A percentile compares a stretch with the other conserved stretches of the same genome.
These are phyloP conservation scores for Sphaerulina populicola DNA, from an alignment of 2,329 filamentous ascomycete genomes.

Conservation along the genomic window DNA sequence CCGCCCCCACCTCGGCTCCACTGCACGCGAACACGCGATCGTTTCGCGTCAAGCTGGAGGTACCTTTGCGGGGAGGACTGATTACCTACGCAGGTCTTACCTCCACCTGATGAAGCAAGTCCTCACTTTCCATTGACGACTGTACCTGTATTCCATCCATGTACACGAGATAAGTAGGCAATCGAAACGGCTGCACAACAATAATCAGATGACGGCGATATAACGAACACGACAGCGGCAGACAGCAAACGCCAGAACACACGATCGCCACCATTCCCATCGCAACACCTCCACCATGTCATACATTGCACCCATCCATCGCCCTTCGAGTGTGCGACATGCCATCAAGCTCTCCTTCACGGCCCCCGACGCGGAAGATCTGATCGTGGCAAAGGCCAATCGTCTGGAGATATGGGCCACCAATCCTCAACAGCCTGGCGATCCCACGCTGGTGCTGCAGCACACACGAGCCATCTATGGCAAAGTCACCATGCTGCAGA, in stretches of 20 bases:
- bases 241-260: background rate
- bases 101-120: background rate
- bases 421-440: conserved; percentile 43
- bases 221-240: background rate
- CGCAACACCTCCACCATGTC: conserved; percentile 54
- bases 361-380: conserved; percentile 63
- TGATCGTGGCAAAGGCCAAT: conserved; percentile 81
- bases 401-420: conserved; percentile 71
- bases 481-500: conserved; percentile 75
- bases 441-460: conserved; percentile 52
- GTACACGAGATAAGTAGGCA: background rate
- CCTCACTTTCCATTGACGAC: background rate
- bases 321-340: conserved; percentile 83
- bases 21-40: conserved; percentile 1
- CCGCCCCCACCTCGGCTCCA: conserved; percentile 3
- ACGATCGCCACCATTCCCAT: too few species aligned
- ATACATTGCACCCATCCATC: conserved; percentile 88
- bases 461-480: conserved; percentile 71
- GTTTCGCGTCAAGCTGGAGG: conserved; percentile 11
- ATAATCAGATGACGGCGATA: background rate
- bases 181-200: background rate
- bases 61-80: too few species aligned
- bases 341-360: conserved; percentile 74
- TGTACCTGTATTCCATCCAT: too few species aligned
- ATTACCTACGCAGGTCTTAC: too few species aligned